These are phyloP conservation scores for Hyaloperonospora arabidopsidis DNA, from an alignment of 352 stramenopile species.

Conservation along the genomic window DNA sequence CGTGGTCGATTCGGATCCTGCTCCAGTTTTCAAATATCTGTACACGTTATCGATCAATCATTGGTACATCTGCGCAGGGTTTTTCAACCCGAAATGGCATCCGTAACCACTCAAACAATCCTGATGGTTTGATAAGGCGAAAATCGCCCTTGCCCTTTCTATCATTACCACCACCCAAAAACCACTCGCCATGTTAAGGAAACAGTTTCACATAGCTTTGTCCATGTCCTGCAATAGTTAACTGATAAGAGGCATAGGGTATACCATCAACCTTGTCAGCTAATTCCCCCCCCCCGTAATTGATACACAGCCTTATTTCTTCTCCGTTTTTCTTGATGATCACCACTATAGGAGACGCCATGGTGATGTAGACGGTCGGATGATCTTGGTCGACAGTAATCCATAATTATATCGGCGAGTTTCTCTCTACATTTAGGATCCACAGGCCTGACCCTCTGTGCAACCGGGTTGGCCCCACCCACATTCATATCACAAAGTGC, in stretches of 20 bases:
- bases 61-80: too few species aligned
- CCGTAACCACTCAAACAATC: neutral
- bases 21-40: too few species aligned
- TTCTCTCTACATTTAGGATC: slow-evolving; percentile 12
- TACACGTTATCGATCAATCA: too few species aligned
- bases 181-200: too few species aligned
- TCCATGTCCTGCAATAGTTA: slow-evolving; percentile 4
- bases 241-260: slow-evolving; percentile 20
- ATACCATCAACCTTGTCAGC: slow-evolving; percentile 13
- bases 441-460: neutral
- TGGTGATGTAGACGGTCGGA: too few species aligned
- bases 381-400: neutral
- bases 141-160: slow-evolving; percentile 5
- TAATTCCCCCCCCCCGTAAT: slow-evolving; percentile 9
- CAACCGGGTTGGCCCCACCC: neutral
- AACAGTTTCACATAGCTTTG: too few species aligned
- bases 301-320: slow-evolving; percentile 10
- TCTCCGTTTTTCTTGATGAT: slow-evolving; percentile 12
- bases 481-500: neutral
- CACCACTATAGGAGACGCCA: too few species aligned
- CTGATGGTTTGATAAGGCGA: neutral
- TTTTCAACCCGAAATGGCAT: slow-evolving; percentile 15
- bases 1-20: slow-evolving; percentile 10
- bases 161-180: slow-evolving; percentile 5
- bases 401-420: slow-evolving; percentile 7